Evolutionary conservation across 2,329 filamentous ascomycete genomes (phyloP).

Genomic region (Colletotrichum eremochloae): DNA sequence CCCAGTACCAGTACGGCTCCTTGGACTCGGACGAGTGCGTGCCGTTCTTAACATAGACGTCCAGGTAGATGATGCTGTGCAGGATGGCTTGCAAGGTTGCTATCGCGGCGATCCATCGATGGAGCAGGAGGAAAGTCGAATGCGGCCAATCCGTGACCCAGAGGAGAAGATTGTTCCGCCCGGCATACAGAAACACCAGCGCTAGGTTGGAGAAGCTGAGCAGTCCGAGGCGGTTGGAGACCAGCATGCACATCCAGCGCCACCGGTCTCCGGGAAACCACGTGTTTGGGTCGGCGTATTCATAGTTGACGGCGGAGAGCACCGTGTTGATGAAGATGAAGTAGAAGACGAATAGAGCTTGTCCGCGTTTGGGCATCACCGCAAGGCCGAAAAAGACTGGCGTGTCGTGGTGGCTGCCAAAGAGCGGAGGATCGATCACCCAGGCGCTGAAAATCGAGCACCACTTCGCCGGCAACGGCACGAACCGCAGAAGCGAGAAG

Average conservation of each 20-base stretch:
- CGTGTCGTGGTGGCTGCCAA: slow-evolving; percentile 43
- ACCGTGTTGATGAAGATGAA: slow-evolving; percentile 55
- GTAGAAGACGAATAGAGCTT: slow-evolving; percentile 56
- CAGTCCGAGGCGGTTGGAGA: slow-evolving; percentile 51
- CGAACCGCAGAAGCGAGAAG: slow-evolving; percentile 49
- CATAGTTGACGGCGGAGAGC: slow-evolving; percentile 49
- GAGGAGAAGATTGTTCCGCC: slow-evolving; percentile 58
- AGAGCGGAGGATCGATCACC: slow-evolving; percentile 45
- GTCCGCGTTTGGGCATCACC: slow-evolving; percentile 46
- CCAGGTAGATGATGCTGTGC: slow-evolving; percentile 54
- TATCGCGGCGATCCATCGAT: slow-evolving; percentile 60
- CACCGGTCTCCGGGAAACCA: slow-evolving; percentile 7
- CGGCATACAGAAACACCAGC: slow-evolving; percentile 54
- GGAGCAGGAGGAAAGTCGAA: slow-evolving; percentile 58
- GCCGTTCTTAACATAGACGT: slow-evolving; percentile 47
- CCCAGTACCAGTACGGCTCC: slow-evolving; percentile 57
- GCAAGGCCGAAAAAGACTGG: slow-evolving; percentile 42
- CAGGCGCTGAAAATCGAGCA: slow-evolving; percentile 43
- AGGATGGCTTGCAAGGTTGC: slow-evolving; percentile 56
- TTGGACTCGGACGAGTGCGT: slow-evolving; percentile 47
- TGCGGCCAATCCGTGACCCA: slow-evolving; percentile 59
- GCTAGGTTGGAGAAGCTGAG: slow-evolving; percentile 51
- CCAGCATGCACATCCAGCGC: slow-evolving; percentile 7
- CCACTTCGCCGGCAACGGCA: slow-evolving; percentile 45
- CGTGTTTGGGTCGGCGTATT: slow-evolving; percentile 45